Percentiles rank a stretch among this genome's conserved stretches.
Evolutionary conservation across 129 eudicot species (phyloP).

Genomic region (Flaveria ramosissima): DNA sequence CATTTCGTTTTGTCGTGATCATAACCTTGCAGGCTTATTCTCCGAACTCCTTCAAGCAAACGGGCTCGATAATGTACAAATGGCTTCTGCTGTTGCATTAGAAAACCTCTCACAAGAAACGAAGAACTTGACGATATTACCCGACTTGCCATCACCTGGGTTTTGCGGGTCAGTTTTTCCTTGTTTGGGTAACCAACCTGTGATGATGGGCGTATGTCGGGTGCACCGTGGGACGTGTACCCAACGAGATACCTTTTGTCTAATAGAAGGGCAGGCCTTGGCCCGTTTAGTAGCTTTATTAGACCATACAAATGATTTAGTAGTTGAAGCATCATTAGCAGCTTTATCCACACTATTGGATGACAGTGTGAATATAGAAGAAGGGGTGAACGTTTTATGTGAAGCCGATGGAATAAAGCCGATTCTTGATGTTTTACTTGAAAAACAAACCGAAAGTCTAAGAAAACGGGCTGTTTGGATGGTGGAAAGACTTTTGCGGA

Average conservation of each 20-base stretch:
- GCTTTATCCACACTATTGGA: slow-evolving; percentile 76
- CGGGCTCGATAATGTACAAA: slow-evolving; percentile 83
- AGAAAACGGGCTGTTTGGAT: slow-evolving; percentile 79
- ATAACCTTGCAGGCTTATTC: slow-evolving; percentile 59
- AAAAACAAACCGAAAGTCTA: slow-evolving; percentile 61
- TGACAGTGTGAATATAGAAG: slow-evolving; percentile 68
- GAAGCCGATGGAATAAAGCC: slow-evolving; percentile 73
- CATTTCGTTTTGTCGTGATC: slow-evolving; percentile 56
- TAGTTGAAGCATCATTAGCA: slow-evolving; percentile 81
- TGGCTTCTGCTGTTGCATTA: slow-evolving; percentile 77
- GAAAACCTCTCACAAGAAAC: slow-evolving; percentile 72
- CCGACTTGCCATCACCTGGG: slow-evolving; percentile 59
- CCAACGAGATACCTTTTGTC: slow-evolving; percentile 65
- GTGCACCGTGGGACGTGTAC: slow-evolving; percentile 65
- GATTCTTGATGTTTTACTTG: slow-evolving; percentile 68
- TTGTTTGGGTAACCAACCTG: slow-evolving; percentile 60
- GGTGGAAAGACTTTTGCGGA: slow-evolving; percentile 70
- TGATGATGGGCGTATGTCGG: slow-evolving; percentile 64
- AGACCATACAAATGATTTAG: slow-evolving; percentile 74
- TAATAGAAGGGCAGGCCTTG: slow-evolving; percentile 77
- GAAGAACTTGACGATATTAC: slow-evolving; percentile 55
- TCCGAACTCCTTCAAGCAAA: slow-evolving; percentile 65
- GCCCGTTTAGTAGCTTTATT: slow-evolving; percentile 71
- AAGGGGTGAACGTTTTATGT: slow-evolving; percentile 59
- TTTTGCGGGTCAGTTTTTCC: slow-evolving; percentile 58